A percentile compares a stretch with the other conserved stretches of the same genome.
phyloP scores from a whole-genome alignment of 2,329 filamentous ascomycete genomes.

The Lecanosticta acicola region DNA sequence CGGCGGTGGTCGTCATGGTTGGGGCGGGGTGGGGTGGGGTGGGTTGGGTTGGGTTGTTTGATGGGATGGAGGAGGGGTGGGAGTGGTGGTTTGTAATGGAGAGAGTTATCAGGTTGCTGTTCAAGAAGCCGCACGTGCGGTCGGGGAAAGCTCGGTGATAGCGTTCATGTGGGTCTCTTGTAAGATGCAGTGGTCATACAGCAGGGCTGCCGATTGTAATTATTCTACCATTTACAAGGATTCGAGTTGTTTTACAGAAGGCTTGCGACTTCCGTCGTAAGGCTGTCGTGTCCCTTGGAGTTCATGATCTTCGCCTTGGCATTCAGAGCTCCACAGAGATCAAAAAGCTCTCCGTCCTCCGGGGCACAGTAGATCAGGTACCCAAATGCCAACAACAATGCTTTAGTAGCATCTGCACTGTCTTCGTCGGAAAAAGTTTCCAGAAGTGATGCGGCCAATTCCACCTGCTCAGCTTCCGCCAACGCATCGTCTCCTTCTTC shows the following conservation, averaged over 20 bases:
- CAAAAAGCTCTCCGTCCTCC: conserved; percentile 67
- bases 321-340: conserved; percentile 73
- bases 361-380: conserved; percentile 67
- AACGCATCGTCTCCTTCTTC: conserved; percentile 55
- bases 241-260: conserved; percentile 17
- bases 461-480: conserved; percentile 66
- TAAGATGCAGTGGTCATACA: too few relatives aligned
- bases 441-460: conserved; percentile 72
- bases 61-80: not conserved
- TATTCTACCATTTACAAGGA: too few relatives aligned
- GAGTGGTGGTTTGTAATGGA: not conserved
- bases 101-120: conserved; percentile 7
- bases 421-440: conserved; percentile 60
- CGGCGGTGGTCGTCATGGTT: conserved; percentile 24
- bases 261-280: conserved; percentile 29
- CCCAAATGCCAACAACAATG: conserved; percentile 69
- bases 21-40: conserved; percentile 15
- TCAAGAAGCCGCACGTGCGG: too few relatives aligned
- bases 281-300: conserved; percentile 31
- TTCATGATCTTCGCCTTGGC: conserved; percentile 57
- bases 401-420: conserved; percentile 62
- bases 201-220: too few relatives aligned
- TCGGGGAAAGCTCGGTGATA: too few relatives aligned
- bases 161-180: too few relatives aligned
- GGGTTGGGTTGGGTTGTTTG: conserved; percentile 4